Evolutionary conservation across 2,329 filamentous ascomycete species (phyloP), one percentile per base, ranked within the genome.

Genomic region (Ceratocystis alfenasii): DNA sequence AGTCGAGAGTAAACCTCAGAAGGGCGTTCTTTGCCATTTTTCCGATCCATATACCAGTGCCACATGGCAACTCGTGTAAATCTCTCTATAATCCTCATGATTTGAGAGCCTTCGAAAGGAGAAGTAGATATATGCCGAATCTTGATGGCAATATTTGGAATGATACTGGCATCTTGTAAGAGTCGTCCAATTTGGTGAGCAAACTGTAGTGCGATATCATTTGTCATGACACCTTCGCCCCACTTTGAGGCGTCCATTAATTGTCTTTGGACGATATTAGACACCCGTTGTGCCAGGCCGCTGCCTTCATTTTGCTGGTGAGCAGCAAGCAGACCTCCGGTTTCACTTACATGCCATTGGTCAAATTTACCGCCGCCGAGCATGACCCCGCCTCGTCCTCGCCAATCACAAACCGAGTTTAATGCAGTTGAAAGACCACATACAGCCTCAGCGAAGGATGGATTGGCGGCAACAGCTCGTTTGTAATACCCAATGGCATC

Each of bases 391-490:
- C 94, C 94, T 69, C 94, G 85, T 36, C 90, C 90, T 71, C 84
- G 83, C 94, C 94, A 99, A 72, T 93, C 89, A 73, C 94, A 99
- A 5, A 99, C 92, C 5, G 94, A 97, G 73, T 96, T 97, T 63
- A 99, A 79, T 1, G 94, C 93, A 67, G 95, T 97, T 1, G 91
- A 92, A 64, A 99, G 81, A 6, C 94, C 94, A 74, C 94, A 99
- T 0, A 99, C 93, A 5, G 94, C 94, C 76, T 99, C 94, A 0
- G 94, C 90, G 76, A 99, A 99, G 44, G 95, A 88, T 0, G 94
- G 93, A 70, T 94, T 99, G n/a, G 92, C 86, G 44, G 83, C 81
- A 8, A 99, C 93, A 48, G 94, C 94, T 69, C 92, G 85, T 72
- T 85, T 89, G 77, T 99, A 99, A 74, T 95, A 97, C 30, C 79